Conservation (phyloP, 208 protist genomes). For the Acanthamoeba triangularis region DNA sequence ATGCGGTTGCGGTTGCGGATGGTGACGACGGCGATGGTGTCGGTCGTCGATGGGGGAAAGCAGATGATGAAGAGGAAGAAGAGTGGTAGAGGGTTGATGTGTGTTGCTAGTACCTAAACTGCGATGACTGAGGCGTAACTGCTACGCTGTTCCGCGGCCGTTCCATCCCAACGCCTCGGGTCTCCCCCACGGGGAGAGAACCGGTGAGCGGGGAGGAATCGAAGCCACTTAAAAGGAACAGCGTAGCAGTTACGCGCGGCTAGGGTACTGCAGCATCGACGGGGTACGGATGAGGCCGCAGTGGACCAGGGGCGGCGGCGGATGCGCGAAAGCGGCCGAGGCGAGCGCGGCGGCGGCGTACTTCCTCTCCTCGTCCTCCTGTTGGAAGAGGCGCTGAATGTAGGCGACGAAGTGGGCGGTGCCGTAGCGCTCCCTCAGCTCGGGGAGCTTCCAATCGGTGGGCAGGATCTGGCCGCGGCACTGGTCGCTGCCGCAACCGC, state of each 20-base stretch:
- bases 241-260: conserved; percentile 78
- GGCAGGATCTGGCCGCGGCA: conserved; percentile 67
- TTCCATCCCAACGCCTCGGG: background rate
- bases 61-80: background rate
- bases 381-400: conserved; percentile 53
- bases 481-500: conserved; percentile 60
- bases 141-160: conserved; percentile 75
- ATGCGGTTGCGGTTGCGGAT: background rate
- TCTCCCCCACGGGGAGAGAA: background rate
- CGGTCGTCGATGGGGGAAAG: background rate
- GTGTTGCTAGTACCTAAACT: conserved; percentile 17
- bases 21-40: background rate
- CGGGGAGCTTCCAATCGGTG: conserved; percentile 66
- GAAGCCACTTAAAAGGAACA: conserved; percentile 75
- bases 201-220: background rate
- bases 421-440: conserved; percentile 74
- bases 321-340: background rate
- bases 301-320: background rate
- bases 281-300: conserved; percentile 10
- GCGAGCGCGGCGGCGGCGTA: background rate
- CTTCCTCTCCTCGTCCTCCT: background rate
- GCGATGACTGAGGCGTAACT: conserved; percentile 70
- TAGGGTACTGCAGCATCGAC: conserved; percentile 1
- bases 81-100: background rate
- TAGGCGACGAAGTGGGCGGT: conserved; percentile 57